Evolutionary conservation across 83 land plant genomes (phyloP), one percentile per base, ranked within the genome.

Genomic region (Picea engelmannii): DNA sequence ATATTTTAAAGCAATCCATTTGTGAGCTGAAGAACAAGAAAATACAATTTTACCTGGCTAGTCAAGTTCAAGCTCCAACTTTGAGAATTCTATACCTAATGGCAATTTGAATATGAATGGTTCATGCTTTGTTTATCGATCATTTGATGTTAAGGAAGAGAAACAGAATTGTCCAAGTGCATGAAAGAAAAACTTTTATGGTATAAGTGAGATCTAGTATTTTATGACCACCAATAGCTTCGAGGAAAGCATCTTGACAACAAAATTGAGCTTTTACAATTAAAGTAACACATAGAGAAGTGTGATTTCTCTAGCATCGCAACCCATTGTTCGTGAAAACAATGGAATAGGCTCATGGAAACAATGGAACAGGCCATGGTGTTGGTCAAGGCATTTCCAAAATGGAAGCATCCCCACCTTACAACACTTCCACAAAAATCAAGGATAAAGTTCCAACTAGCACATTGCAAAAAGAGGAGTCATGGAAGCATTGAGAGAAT

Each of bases 1-100:
- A 89, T 81, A 88, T 92, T 67, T 84, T 95, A 77, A 91, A 90
- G n/a, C 91, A 82, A 66, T 92, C 92, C 6, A 89, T 89, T 83
- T 89, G 88, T n/a, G 92, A 90, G 52, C 62, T 89, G 4, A 83
- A 89, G 73, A 92, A 90, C 25, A 91, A 92, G 71, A 92, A 85
- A 47, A 70, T 88, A 62, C 85, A 86, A 27, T 87, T 40, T 84
- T 80, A 24, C 60, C 86, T 80, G 49, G 89, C 65, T 58, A 8
- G 9, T 81, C 81, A 70, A 8, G 20, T 42, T 40, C 11, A 8
- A 71, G 44, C 21, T 71, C 55, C 40, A 44, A 35, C 38, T 35
- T 35, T 35, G 38, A 35, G 38, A 35, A 35, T 1, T 35, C 2
- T 35, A 2, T 1, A 78, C 27, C 79, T 65, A 67, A 86, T 68